Evolutionary conservation across 2,329 filamentous ascomycete species (phyloP), one percentile per base, ranked within the genome.

Genomic region (Colletotrichum incanum): DNA sequence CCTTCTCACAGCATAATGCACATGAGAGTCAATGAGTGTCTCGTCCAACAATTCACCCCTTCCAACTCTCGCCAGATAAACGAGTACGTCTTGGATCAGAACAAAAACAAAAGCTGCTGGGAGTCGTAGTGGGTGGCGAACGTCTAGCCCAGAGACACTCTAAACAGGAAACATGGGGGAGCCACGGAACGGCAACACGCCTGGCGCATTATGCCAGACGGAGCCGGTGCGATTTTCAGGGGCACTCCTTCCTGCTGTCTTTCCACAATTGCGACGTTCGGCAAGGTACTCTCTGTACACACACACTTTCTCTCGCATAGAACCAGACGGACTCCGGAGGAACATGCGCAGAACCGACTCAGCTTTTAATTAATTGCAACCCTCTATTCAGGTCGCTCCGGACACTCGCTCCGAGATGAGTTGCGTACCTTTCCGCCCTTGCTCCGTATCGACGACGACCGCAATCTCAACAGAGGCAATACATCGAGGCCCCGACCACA

Each of bases 111-210:
- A 60, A 31, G 18, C 14, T 28, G 28, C 20, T 23, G 41, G 26
- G 18, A 2, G 59, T 39, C 1, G 34, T 63, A n/a, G 23, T 41
- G 34, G 45, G 14, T 50, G 43, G 45, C 37, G 23, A 20, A 20
- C n/a, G 45, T 28, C 14, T 7, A 20, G 55, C 37, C 23, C 1
- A 3, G 7, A 5, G 37, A 43, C 43, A 11, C 26, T 31, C 45
- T 41, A 39, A 47, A 66, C 11, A 66, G 67, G 67, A 70, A 65
- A 66, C 67, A 55, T 54, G 62, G 62, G 62, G 62, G 54, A 54
- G 54, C 54, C 37, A 54, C 62, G 43, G 67, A 58, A 54, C 43
- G 50, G 66, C 65, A 65, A 50, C 66, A 58, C 59, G 59, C 37
- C 37, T 58, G 59, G 31, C 41, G 31, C 41, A 55, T 20, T 39